Percentiles rank a stretch among this genome's conserved stretches.
Conservation (phyloP, 1,139 yeast species). For the Blastobotrys proliferans region DNA sequence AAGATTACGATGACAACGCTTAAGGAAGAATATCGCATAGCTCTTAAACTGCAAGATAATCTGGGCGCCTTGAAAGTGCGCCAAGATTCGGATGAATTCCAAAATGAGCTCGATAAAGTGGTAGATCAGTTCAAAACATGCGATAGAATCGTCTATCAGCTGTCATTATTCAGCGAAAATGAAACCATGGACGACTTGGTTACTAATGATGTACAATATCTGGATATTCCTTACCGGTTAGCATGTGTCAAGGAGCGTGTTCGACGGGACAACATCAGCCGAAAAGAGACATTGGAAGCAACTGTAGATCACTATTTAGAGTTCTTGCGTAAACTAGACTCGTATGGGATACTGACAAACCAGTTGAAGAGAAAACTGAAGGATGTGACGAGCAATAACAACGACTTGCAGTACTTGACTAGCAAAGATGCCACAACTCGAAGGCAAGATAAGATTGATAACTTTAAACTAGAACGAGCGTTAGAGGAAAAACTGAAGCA, state of each 20-base stretch:
- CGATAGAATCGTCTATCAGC: slow-evolving; percentile 25
- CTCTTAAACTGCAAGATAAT: slow-evolving; percentile 12
- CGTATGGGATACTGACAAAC: slow-evolving; percentile 24
- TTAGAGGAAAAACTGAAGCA: slow-evolving; percentile 34
- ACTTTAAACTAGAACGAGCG: slow-evolving; percentile 57
- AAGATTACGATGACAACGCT: slow-evolving; percentile 14
- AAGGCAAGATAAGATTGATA: slow-evolving; percentile 70
- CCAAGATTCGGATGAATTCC: slow-evolving; percentile 23
- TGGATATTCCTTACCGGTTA: slow-evolving; percentile 47
- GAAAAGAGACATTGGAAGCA: slow-evolving; percentile 20
- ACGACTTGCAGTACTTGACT: slow-evolving; percentile 29
- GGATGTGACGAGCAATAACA: slow-evolving; percentile 12
- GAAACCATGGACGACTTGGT: slow-evolving; percentile 55
- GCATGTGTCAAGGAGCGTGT: slow-evolving; percentile 36
- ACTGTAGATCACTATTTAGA: slow-evolving; percentile 23
- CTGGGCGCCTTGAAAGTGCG: slow-evolving; percentile 10
- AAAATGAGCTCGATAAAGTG: slow-evolving; percentile 18
- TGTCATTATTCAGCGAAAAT: slow-evolving; percentile 54
- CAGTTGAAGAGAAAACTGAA: slow-evolving; percentile 17
- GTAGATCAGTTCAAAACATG: slow-evolving; percentile 21
- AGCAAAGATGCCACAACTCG: slow-evolving; percentile 48
- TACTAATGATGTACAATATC: slow-evolving; percentile 50
- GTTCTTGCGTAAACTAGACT: slow-evolving; percentile 27
- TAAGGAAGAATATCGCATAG: slow-evolving; percentile 19
- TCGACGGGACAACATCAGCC: slow-evolving; percentile 16